Base-by-base conservation (phyloP, 2,329 filamentous ascomycete genomes). In the Colletotrichum lupini region DNA sequence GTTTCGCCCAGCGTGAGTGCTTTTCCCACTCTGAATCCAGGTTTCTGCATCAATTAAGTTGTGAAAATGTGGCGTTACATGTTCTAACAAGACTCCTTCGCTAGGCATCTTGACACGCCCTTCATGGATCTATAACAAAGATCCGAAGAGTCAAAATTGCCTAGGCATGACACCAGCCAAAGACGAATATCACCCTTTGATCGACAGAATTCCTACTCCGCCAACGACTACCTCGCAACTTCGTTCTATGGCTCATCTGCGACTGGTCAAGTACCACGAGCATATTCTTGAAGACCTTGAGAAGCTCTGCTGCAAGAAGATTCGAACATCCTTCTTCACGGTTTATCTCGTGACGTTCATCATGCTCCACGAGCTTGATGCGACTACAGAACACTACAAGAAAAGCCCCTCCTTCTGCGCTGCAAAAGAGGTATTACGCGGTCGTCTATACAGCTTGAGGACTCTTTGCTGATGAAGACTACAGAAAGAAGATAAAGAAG, bases 1-100 rank as follows among this genome's bases (percentile, higher is more conserved):
- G 86, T 84, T 86, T 88, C 75, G 84, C 84, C 3, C 83, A 83
- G 12, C 81, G 87, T 89, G 76, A 77, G 87, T 81, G n/a, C 30
- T 22, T 28, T 35, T 55, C 6, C 12, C 2, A 16, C 55, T 46
- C 32, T 5, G 16, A 32, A 4, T 61, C 37, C 30, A 14, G 1
- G 22, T 8, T 74, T 22, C 19, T 32, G 12, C 5, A n/a, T n/a
- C 19, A 2, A 75, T 26, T 32, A 24, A 11, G 42, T 37, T 14
- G 32, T 8, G n/a, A 37, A n/a, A 12, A 24, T 9, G 7, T 12
- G 7, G 12, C 14, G 7, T 59, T 16, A 12, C 37, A 60, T 12
- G 26, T 52, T 19, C 5, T 72, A 84, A 87, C 59, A 85, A 85
- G 83, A 0, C 12, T 4, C 5, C 1, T 22, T 19, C 14, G 9